A percentile compares a stretch with the other conserved stretches of the same genome.
Evolutionary conservation across 768 basidiomycete species (phyloP).

Genomic region (Tulasnella sp.): DNA sequence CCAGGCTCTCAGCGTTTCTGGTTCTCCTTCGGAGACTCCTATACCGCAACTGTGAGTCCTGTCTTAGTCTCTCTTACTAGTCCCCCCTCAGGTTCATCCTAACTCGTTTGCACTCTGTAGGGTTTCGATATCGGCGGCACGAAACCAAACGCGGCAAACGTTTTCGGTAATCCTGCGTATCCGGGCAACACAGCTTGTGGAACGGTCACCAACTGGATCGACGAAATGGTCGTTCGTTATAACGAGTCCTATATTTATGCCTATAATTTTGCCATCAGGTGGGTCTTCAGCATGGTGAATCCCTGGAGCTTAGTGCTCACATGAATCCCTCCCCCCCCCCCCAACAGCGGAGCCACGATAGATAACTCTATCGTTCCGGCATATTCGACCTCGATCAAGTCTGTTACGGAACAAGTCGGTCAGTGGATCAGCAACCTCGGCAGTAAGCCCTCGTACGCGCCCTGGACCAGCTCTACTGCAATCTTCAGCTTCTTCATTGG

Average conservation of each 20-base stretch:
- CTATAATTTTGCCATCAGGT: constrained; percentile 70
- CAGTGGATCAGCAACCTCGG: constrained; percentile 56
- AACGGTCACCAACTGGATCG: constrained; percentile 60
- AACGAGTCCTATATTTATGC: constrained; percentile 60
- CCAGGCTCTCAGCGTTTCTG: neutral
- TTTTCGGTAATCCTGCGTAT: constrained; percentile 25
- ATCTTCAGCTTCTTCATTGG: constrained; percentile 74
- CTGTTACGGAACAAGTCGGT: constrained; percentile 63
- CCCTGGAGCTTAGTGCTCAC: constrained; percentile 48
- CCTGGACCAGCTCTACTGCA: constrained; percentile 61
- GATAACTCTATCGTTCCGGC: constrained; percentile 22
- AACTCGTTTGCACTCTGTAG: constrained; percentile 47
- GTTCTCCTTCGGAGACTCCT: constrained; percentile 53
- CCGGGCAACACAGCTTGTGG: constrained; percentile 40
- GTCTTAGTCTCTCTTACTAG: neutral
- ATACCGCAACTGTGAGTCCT: constrained; percentile 55
- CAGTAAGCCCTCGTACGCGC: constrained; percentile 54
- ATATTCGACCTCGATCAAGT: constrained; percentile 39
- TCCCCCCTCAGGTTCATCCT: neutral
- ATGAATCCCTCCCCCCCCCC: neutral
- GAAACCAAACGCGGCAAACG: constrained; percentile 6
- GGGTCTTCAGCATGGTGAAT: constrained; percentile 63
- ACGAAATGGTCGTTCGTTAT: constrained; percentile 54
- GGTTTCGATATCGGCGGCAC: constrained; percentile 50
- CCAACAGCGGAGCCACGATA: constrained; percentile 23